Evolutionary conservation across 1,284 basidiomycete species (phyloP).

Genomic region (Exsudoporus floridanus): DNA sequence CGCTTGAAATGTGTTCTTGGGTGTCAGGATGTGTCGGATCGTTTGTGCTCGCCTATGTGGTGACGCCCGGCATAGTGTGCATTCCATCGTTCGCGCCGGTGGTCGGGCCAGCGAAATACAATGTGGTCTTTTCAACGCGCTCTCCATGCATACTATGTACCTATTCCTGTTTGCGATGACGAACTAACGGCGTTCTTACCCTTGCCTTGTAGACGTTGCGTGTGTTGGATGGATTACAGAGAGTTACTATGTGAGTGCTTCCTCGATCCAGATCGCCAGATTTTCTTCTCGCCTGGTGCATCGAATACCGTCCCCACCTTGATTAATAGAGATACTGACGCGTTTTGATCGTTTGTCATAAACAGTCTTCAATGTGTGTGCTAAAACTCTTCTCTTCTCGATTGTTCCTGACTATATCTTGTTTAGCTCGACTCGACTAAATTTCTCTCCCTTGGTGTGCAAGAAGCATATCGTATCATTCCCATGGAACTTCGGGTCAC

Average conservation of each 20-base stretch:
- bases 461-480: slow-evolving; percentile 54
- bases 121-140: not conserved
- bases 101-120: too few relatives aligned
- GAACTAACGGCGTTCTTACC: slow-evolving; percentile 11
- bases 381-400: not conserved
- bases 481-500: slow-evolving; percentile 49
- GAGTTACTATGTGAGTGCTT: slow-evolving; percentile 47
- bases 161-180: not conserved
- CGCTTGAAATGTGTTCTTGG: slow-evolving; percentile 9
- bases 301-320: not conserved
- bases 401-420: not conserved
- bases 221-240: slow-evolving; percentile 60
- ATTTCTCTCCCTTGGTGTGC: slow-evolving; percentile 33
- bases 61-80: not conserved
- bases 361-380: slow-evolving; percentile 26
- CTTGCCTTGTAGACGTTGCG: slow-evolving; percentile 42
- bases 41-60: not conserved
- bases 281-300: not conserved
- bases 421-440: slow-evolving; percentile 27
- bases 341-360: not conserved
- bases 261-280: not conserved
- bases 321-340: not conserved
- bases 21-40: not conserved
- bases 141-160: too few relatives aligned
- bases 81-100: not conserved